Conservation (phyloP, 805 yeast genomes). For the Wickerhamiella parazyma region DNA sequence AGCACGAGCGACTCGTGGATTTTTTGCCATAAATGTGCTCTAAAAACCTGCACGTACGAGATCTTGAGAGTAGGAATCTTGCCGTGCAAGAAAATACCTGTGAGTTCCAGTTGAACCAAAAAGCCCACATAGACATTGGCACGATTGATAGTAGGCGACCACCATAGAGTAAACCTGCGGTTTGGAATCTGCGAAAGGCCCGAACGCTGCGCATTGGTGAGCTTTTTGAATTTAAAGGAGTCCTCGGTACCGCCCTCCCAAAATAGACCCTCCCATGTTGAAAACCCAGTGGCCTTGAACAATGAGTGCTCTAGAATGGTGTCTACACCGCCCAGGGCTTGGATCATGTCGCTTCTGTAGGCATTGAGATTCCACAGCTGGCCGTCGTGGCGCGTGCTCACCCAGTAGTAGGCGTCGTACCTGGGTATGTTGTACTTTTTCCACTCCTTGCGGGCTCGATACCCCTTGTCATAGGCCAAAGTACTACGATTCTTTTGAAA, state of each 20-base stretch:
- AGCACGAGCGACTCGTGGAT: slow-evolving; percentile 92
- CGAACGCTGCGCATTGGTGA: slow-evolving; percentile 94
- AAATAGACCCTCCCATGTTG: slow-evolving; percentile 95
- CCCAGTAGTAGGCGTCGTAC: slow-evolving; percentile 94
- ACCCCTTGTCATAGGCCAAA: slow-evolving; percentile 88
- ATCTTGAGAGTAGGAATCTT: slow-evolving; percentile 95
- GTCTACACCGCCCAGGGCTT: slow-evolving; percentile 94
- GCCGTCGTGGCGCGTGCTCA: slow-evolving; percentile 85
- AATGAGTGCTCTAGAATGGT: slow-evolving; percentile 89
- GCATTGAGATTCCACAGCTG: slow-evolving; percentile 87
- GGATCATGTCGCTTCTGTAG: slow-evolving; percentile 89
- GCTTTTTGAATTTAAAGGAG: slow-evolving; percentile 81
- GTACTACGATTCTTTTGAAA: slow-evolving; percentile 94
- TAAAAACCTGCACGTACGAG: slow-evolving; percentile 85
- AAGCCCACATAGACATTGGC: slow-evolving; percentile 98
- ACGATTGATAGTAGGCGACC: slow-evolving; percentile 98
- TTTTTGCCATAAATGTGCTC: slow-evolving; percentile 98
- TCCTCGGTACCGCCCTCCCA: slow-evolving; percentile 99
- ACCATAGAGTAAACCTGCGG: slow-evolving; percentile 94
- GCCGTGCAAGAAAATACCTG: slow-evolving; percentile 95
- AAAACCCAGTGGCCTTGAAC: slow-evolving; percentile 94
- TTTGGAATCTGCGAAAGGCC: slow-evolving; percentile 97
- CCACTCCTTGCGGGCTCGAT: slow-evolving; percentile 68
- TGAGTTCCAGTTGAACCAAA: slow-evolving; percentile 85
- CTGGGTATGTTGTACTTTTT: slow-evolving; percentile 58